phyloP scores from a whole-genome alignment of 2,329 filamentous ascomycete species.

The Exophiala oligosperma region DNA sequence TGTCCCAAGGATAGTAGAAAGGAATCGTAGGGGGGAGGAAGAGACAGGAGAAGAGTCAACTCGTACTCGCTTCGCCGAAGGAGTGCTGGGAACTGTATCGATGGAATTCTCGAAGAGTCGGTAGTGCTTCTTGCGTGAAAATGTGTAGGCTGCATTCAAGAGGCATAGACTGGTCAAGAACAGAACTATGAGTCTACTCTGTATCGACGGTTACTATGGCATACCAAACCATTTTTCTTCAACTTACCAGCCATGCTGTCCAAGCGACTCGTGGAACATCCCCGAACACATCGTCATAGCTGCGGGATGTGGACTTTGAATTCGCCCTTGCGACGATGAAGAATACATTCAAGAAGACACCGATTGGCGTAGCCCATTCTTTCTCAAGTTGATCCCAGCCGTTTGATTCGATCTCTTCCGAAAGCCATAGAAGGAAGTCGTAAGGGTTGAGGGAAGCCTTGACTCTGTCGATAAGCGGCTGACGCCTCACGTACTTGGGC shows the following conservation, averaged over 20 bases:
- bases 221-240: neutral
- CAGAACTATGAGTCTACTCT: conserved; percentile 73
- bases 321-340: conserved; percentile 85
- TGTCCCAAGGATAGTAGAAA: conserved; percentile 66
- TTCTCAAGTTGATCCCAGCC: conserved; percentile 82
- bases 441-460: conserved; percentile 78
- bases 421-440: conserved; percentile 87
- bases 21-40: conserved; percentile 74
- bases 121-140: conserved; percentile 80
- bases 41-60: conserved; percentile 80
- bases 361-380: conserved; percentile 72
- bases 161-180: conserved; percentile 65
- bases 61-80: conserved; percentile 82
- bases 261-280: conserved; percentile 65
- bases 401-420: conserved; percentile 86
- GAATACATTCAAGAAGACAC: conserved; percentile 71
- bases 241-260: conserved; percentile 63
- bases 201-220: conserved; percentile 17
- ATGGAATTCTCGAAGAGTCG: conserved; percentile 86
- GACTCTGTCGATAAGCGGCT: conserved; percentile 77
- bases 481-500: conserved; percentile 79
- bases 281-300: conserved; percentile 80
- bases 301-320: conserved; percentile 53
- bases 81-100: conserved; percentile 72
- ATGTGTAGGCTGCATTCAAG: conserved; percentile 77